Base-by-base conservation (phyloP, 202 grass and related monocot genomes). In the Panicum hallii region DNA sequence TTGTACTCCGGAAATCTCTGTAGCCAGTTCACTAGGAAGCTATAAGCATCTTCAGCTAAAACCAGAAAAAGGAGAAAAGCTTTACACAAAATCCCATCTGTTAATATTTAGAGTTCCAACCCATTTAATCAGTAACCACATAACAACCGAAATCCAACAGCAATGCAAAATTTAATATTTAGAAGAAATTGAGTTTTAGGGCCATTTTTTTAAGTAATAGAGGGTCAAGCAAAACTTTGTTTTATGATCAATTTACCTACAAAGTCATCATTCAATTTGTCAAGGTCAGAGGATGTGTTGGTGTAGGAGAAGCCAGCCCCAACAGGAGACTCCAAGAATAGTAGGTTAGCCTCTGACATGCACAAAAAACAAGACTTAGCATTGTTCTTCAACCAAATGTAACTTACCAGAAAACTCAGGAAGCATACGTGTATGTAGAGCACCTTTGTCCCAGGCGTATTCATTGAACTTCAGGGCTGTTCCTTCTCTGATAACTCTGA, bases 221-320 rank as follows among this genome's bases (percentile, higher is more conserved):
- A 61, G 9, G 11, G 10, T 60, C 17, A 56, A 54, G 19, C 11
- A 56, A 45, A 46, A 1, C 13, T 38, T 38, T 38, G 28, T 49
- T 71, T 14, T 45, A 38, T 1, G 11, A 67, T 57, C 5, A 49
- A 57, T 41, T 97, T 94, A 97, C 94, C 94, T 64, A 92, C 86
- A 17, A 97, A 94, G 42, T 69, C 57, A 64, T 92, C 94, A n/a
- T 94, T 82, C 53, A 94, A 34, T 42, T 65, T 87, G 63, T 64
- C 58, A 47, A 92, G 87, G 58, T 94, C 91, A 74, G 90, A 97
- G 55, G 92, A 90, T 11, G 83, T 94, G 74, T 97, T 97, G 64
- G 91, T 92, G 73, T 97, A 97, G 47, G 94, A 97, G 80, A 97
- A 97, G 65, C 94, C 94, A 67, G 94, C 88, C 32, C 94, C 91